Evolutionary conservation across 2,329 filamentous ascomycete genomes (phyloP).

Genomic region (Lasiodiplodia gonubiensis): DNA sequence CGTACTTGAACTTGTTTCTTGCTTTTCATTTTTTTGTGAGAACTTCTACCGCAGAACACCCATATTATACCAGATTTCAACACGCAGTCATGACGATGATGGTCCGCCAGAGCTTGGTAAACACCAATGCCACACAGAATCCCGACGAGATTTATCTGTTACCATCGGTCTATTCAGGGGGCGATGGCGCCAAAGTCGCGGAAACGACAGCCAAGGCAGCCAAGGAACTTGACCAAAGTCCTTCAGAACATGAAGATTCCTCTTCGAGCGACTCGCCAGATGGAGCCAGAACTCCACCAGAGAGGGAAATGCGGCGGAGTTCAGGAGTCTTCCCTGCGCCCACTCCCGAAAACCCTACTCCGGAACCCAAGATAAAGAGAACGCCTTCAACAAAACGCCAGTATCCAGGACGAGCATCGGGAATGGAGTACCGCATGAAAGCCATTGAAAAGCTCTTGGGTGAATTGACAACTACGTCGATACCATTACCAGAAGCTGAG

Average conservation of each 20-base stretch:
- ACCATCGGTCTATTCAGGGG: background rate
- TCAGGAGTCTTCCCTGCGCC: background rate
- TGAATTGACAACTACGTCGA: background rate
- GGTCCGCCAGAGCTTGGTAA: background rate
- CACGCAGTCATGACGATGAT: background rate
- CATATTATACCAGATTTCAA: background rate
- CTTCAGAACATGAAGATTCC: background rate
- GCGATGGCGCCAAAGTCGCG: background rate
- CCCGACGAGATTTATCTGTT: background rate
- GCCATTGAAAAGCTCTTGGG: background rate
- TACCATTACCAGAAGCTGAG: background rate
- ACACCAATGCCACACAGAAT: background rate
- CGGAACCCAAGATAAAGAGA: background rate
- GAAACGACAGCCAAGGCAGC: background rate
- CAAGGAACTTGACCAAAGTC: background rate
- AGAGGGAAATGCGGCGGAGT: background rate
- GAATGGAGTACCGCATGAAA: background rate
- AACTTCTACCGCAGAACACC: background rate
- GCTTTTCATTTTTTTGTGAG: background rate
- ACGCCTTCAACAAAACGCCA: background rate
- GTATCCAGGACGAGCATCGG: background rate
- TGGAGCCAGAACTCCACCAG: background rate
- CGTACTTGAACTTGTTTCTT: background rate
- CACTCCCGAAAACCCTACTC: background rate
- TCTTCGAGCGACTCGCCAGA: background rate